Evolutionary conservation across 306 rosid genomes (phyloP), one percentile per base, ranked within the genome.

Genomic region (Pyrus pyrifolia): DNA sequence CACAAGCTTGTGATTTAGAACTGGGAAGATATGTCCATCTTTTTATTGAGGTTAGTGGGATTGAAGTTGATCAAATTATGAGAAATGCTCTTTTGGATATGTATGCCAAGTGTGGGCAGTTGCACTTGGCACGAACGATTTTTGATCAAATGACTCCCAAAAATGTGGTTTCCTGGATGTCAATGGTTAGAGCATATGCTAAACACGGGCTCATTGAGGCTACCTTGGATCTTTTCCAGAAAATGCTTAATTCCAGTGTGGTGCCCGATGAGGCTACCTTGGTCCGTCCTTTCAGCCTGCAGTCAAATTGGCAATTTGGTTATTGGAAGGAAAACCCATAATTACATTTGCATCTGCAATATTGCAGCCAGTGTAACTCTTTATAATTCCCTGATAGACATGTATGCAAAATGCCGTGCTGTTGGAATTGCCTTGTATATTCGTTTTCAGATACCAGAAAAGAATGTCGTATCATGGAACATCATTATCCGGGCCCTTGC

Each of bases 351-450:
- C 67, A 80, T 68, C 65, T 74, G 85, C 61, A 71, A 62, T 66
- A 71, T 87, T 29, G 61, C 67, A 63, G 13, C 73, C 52, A 80
- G 82, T 69, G 83, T 83, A 57, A 84, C 85, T 8, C 87, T 89
- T 66, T 80, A 18, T 51, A 89, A 89, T 42, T 81, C 93, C 76
- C 82, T 91, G n/a, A 23, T 84, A 38, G 92, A 87, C 78, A 89
- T 91, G 92, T 89, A 89, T 70, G 90, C 90, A 13, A 91, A 91
- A 81, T 90, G 92, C 0, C 96, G 97, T 14, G 86, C 87, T 60
- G 87, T 86, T 40, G 79, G 74, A 72, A 85, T 75, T 45, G 89
- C 93, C 51, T 59, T 75, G 74, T 83, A 88, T 61, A 51, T 90
- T 73, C 90, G 84, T 81, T 57, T 58, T 17, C 72, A 79, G 73